These are phyloP conservation scores for Microcyclospora tardicrescens DNA, from an alignment of 2,329 filamentous ascomycete species.

Conservation along the genomic window DNA sequence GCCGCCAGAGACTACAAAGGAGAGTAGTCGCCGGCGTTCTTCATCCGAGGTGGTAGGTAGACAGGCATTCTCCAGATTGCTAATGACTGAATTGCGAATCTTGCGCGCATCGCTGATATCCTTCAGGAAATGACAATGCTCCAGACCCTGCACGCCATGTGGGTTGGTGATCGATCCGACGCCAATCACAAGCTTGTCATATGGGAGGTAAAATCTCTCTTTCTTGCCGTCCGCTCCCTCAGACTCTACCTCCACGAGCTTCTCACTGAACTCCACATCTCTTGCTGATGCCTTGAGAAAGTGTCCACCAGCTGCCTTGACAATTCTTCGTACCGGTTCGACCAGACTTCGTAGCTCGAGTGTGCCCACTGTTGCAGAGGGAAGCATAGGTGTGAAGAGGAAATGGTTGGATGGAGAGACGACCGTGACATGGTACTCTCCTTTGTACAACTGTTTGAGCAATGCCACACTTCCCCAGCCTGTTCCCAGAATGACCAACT, in stretches of 20 bases:
- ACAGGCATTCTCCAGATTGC: constrained; percentile 81
- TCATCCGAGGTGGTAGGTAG: constrained; percentile 85
- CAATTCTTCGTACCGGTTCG: constrained; percentile 79
- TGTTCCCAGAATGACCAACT: constrained; percentile 80
- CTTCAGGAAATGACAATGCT: constrained; percentile 90
- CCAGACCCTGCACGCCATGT: constrained; percentile 87
- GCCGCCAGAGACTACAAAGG: constrained; percentile 91
- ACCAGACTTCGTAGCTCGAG: constrained; percentile 82
- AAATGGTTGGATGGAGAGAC: constrained; percentile 95
- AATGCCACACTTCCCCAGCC: constrained; percentile 92
- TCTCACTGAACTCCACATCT: constrained; percentile 81
- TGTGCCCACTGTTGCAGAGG: constrained; percentile 91
- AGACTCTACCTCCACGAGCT: constrained; percentile 77
- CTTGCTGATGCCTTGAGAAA: constrained; percentile 80
- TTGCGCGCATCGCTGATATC: constrained; percentile 82
- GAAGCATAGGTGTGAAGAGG: constrained; percentile 94
- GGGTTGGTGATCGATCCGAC: constrained; percentile 89
- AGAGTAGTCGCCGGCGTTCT: constrained; percentile 74
- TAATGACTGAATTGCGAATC: constrained; percentile 78
- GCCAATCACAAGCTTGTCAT: constrained; percentile 88
- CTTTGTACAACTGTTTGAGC: constrained; percentile 76
- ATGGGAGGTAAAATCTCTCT: constrained; percentile 80
- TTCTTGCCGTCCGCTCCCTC: constrained; percentile 57
- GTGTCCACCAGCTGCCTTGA: constrained; percentile 66
- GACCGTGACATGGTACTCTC: constrained; percentile 91